Conservation (phyloP, 495 filamentous ascomycete species). For the Penicillium manginii region DNA sequence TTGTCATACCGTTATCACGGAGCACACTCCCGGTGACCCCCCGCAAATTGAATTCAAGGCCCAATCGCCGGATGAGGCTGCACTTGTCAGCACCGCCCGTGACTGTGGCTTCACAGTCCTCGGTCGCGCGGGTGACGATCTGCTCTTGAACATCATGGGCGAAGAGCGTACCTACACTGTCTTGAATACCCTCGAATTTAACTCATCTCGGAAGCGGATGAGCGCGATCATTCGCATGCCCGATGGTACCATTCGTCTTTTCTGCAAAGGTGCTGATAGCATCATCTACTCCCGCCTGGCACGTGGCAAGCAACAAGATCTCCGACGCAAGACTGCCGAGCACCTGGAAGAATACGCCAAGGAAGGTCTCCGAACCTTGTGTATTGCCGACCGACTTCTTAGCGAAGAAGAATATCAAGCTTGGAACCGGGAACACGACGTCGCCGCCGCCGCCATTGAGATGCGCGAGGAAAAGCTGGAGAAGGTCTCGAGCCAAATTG, state of each 20-base stretch:
- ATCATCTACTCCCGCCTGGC: conserved; percentile 94
- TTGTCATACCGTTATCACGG: conserved; percentile 95
- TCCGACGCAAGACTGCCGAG: conserved; percentile 82
- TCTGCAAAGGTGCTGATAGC: conserved; percentile 98
- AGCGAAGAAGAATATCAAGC: conserved; percentile 82
- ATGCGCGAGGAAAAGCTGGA: conserved; percentile 95
- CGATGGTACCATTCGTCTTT: conserved; percentile 85
- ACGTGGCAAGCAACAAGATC: conserved; percentile 81
- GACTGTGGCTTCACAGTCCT: conserved; percentile 97
- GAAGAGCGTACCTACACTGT: conserved; percentile 82
- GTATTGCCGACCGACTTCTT: conserved; percentile 85
- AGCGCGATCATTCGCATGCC: conserved; percentile 98
- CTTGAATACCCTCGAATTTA: conserved; percentile 96
- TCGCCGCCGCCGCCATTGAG: conserved; percentile 80
- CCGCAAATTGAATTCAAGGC: conserved; percentile 94
- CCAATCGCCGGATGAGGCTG: conserved; percentile 96
- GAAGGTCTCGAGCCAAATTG: conserved; percentile 84
- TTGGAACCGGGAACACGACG: conserved; percentile 86
- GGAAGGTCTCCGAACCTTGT: conserved; percentile 93
- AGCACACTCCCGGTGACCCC: conserved; percentile 83
- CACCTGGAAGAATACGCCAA: conserved; percentile 96
- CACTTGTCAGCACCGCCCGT: conserved; percentile 88
- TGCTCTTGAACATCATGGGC: conserved; percentile 86
- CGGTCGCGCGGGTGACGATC: conserved; percentile 74
- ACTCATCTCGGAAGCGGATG: conserved; percentile 96